Percentiles rank a stretch among this genome's conserved stretches.
Conservation (phyloP, 371 early-diverging fungal species). For the Saksenaea oblongispora region DNA sequence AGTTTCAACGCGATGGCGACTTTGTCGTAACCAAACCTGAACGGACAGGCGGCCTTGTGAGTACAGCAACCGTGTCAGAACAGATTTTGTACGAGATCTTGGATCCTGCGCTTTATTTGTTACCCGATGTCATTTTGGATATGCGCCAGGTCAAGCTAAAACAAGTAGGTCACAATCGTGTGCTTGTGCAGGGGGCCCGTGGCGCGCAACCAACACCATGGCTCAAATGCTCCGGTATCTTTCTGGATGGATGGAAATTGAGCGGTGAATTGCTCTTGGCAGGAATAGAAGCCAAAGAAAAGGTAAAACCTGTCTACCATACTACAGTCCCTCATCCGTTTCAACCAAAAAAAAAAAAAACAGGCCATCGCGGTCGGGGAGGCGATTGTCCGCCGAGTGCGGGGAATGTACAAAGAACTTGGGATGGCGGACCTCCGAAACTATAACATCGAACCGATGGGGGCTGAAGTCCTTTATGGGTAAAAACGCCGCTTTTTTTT, state of each 20-base stretch:
- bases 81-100: conserved; percentile 75
- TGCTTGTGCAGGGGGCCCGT: conserved; percentile 66
- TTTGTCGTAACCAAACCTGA: conserved; percentile 73
- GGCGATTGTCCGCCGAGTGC: conserved; percentile 60
- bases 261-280: conserved; percentile 68
- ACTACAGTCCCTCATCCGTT: no score
- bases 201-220: conserved; percentile 67
- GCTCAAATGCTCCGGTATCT: conserved; percentile 72
- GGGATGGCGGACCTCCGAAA: conserved; percentile 56
- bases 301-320: no score
- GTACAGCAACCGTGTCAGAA: conserved; percentile 66
- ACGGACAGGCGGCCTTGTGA: conserved; percentile 71
- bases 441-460: conserved; percentile 63
- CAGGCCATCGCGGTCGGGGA: conserved; percentile 65
- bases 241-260: conserved; percentile 71
- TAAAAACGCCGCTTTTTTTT: no score
- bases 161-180: conserved; percentile 62
- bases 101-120: conserved; percentile 69
- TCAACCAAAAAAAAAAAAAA: not conserved
- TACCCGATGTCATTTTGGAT: conserved; percentile 78
- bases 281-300: conserved; percentile 59
- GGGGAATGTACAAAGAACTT: conserved; percentile 47
- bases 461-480: conserved; percentile 75
- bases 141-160: conserved; percentile 60
- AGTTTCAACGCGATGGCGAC: conserved; percentile 19